These are phyloP conservation scores for Yamadazyma conglobata DNA, from an alignment of 1,139 yeast species.

Conservation along the genomic window DNA sequence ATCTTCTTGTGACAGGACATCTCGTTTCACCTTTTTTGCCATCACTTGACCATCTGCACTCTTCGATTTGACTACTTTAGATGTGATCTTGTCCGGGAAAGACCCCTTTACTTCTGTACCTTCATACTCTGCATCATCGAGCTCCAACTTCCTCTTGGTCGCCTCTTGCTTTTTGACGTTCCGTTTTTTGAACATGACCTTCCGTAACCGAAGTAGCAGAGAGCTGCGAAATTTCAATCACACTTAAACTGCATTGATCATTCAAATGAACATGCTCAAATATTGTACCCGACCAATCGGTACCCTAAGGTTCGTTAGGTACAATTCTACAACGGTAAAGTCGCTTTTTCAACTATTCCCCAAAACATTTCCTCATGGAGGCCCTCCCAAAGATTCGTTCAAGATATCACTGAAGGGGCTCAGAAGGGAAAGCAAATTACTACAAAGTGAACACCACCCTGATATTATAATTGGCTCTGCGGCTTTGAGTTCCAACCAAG, in stretches of 20 bases:
- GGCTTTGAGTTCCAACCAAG: conserved; percentile 14
- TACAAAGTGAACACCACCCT: conserved; percentile 81
- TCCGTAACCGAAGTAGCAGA: too few species aligned
- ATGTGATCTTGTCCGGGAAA: too few species aligned
- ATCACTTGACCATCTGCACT: not conserved
- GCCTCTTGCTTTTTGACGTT: conserved; percentile 19
- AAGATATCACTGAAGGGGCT: conserved; percentile 50
- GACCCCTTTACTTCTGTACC: too few species aligned
- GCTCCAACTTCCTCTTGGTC: conserved; percentile 16
- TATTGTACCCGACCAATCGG: not conserved
- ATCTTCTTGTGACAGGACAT: too few species aligned
- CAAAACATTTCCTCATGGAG: conserved; percentile 61
- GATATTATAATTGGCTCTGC: conserved; percentile 49
- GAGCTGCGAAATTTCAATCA: conserved; percentile 2
- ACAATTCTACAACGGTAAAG: conserved; percentile 9
- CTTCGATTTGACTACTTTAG: not conserved
- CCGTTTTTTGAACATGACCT: conserved; percentile 37
- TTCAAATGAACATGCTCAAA: not conserved
- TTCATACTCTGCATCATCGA: conserved; percentile 3
- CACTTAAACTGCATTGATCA: too few species aligned
- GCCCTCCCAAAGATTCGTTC: conserved; percentile 67
- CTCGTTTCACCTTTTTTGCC: too few species aligned
- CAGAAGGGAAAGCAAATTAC: conserved; percentile 66
- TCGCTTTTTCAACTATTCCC: conserved; percentile 68
- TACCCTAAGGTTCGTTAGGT: too few species aligned